Conservation (phyloP, 768 basidiomycete species). For the Podaxis sp. region DNA sequence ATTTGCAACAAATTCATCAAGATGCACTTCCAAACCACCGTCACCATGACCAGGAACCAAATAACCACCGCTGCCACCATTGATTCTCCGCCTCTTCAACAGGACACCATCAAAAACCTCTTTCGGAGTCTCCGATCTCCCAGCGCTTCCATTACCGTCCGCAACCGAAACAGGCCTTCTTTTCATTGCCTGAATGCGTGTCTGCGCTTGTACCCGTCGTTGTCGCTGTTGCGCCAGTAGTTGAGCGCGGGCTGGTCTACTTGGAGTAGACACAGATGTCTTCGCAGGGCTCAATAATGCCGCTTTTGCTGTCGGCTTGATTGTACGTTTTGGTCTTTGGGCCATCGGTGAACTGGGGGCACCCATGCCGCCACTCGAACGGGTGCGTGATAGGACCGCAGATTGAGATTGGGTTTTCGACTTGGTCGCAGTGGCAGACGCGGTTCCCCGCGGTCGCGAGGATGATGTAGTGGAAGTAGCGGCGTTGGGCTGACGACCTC, state of each 20-base stretch:
- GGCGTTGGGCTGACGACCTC: neutral
- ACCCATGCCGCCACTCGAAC: neutral
- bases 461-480: neutral
- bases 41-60: neutral
- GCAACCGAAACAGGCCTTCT: neutral
- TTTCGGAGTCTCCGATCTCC: neutral
- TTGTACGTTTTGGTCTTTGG: slow-evolving; percentile 1
- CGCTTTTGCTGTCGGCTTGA: slow-evolving; percentile 6
- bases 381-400: neutral
- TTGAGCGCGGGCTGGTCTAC: neutral
- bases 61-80: no score
- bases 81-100: neutral
- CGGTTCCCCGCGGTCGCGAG: neutral
- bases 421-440: neutral
- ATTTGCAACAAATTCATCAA: slow-evolving; percentile 15
- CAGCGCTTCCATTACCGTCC: neutral
- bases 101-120: slow-evolving; percentile 15
- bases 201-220: neutral
- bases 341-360: neutral
- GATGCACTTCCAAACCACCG: neutral
- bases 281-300: neutral
- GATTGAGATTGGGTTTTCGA: neutral
- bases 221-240: neutral
- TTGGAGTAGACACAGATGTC: neutral
- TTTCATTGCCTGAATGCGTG: neutral